A percentile compares a stretch with the other conserved stretches of the same genome.
Conservation (phyloP, 1,284 basidiomycete genomes). For the Vanrija humicola region DNA sequence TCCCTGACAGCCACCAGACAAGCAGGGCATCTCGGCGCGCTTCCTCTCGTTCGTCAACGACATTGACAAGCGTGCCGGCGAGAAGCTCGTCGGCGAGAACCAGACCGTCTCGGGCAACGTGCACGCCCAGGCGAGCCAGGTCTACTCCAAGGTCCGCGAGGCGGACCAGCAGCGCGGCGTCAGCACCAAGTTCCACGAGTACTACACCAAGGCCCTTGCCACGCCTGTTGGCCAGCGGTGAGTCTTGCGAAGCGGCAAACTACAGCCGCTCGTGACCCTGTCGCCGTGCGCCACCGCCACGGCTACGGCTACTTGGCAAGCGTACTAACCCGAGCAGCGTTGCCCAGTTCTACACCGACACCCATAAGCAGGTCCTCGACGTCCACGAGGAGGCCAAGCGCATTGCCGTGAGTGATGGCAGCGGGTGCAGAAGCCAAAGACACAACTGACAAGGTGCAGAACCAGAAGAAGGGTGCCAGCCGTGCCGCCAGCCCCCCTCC, state of each 20-base stretch:
- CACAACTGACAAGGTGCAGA: conserved; percentile 16
- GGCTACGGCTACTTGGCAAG: background rate
- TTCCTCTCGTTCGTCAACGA: conserved; percentile 74
- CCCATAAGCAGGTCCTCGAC: conserved; percentile 62
- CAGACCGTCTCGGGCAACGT: conserved; percentile 68
- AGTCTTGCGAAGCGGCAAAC: conserved; percentile 7
- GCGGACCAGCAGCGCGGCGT: conserved; percentile 78
- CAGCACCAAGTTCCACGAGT: conserved; percentile 65
- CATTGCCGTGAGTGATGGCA: conserved; percentile 41
- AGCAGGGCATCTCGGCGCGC: conserved; percentile 78
- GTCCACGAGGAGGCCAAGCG: conserved; percentile 54
- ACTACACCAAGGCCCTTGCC: conserved; percentile 69
- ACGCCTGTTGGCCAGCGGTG: conserved; percentile 70
- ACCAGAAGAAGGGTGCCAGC: conserved; percentile 36
- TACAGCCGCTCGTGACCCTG: too few relatives aligned
- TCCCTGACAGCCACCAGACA: conserved; percentile 51
- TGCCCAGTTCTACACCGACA: conserved; percentile 61
- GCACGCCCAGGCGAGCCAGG: conserved; percentile 54
- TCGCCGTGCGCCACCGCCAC: background rate
- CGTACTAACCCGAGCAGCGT: conserved; percentile 29
- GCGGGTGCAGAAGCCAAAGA: background rate
- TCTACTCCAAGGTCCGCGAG: conserved; percentile 63
- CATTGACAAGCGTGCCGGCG: conserved; percentile 66
- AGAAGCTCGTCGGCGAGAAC: conserved; percentile 52
- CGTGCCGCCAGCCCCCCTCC: conserved; percentile 5